Conservation (phyloP, 202 grass and related monocot genomes). For the Brachypodium distachyon region DNA sequence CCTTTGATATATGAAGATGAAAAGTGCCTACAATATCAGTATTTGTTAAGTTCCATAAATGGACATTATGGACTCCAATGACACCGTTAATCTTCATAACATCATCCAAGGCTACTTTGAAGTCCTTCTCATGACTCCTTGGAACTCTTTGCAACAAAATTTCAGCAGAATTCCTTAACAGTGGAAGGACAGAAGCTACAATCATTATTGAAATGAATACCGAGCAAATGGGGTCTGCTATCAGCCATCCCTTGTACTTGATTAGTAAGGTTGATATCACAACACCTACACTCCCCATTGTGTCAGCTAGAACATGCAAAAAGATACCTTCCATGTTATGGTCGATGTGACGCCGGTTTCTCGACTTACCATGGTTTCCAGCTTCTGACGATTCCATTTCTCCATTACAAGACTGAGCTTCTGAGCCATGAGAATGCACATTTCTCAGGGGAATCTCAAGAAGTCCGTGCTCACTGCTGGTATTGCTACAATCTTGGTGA, state of each 20-base stretch:
- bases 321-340: constrained; percentile 99
- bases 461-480: constrained; percentile 12
- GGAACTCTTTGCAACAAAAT: constrained; percentile 95
- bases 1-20: constrained; percentile 52
- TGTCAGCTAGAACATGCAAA: constrained; percentile 96
- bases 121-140: constrained; percentile 72
- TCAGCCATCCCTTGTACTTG: constrained; percentile 92
- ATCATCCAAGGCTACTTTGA: constrained; percentile 57
- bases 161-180: constrained; percentile 95
- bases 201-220: constrained; percentile 98
- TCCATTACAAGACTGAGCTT: constrained; percentile 17
- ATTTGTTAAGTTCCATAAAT: constrained; percentile 97
- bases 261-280: constrained; percentile 92
- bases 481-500: constrained; percentile 29
- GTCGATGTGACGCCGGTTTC: constrained; percentile 52
- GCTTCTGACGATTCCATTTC: constrained; percentile 1
- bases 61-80: constrained; percentile 56
- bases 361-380: constrained; percentile 24
- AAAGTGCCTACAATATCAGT: constrained; percentile 75
- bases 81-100: constrained; percentile 60
- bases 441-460: constrained; percentile 26
- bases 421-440: constrained; percentile 23
- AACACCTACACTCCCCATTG: constrained; percentile 92
- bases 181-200: constrained; percentile 75
- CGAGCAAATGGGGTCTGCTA: constrained; percentile 93